Base-by-base conservation (phyloP, 179 eudicot genomes). In the Dionaea muscipula region DNA sequence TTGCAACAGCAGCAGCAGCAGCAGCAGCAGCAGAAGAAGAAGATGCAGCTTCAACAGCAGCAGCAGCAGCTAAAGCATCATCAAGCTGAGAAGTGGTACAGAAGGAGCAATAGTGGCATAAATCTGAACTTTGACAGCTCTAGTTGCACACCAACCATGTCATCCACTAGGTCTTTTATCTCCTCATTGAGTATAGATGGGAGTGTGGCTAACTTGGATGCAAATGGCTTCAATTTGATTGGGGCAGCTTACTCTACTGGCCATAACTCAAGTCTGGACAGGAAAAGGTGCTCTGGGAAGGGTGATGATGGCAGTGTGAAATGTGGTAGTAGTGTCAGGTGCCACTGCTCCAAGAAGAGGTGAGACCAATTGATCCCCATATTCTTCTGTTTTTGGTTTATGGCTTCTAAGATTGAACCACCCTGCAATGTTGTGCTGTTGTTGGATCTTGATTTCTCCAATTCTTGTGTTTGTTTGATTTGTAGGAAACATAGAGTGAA, bases 331-430 rank as follows among this genome's bases (percentile, higher is more conserved):
- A 75, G 72, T 52, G 90, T 87, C 60, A 72, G 77, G 69, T 86
- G 95, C 48, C 97, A 86, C 70, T 90, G 97, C 67, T 78, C 94
- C 0, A 90, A 86, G 74, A 89, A 86, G 70, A 86, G 95, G 97
- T 90, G 59, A 28, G 62, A 26, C 40, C 22, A 25, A 41, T 15
- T 13, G n/a, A 18, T 39, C 0, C 27, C 14, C 18, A 27, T 58
- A 4, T 15, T 25, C 47, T 47, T 8, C 6, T 37, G 18, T 35
- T 41, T 31, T 27, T 40, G 18, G 9, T 47, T 22, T 17, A 49
- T 64, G 3, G 15, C 45, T n/a, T 59, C 21, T 47, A 22, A 14
- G 23, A 19, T 59, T 58, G 26, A 18, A 6, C 47, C 23, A 43
- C 50, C 11, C 33, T 23, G 11, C 21, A 28, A 23, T 0, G 38